These are phyloP conservation scores for Sarocladiaceae sp. DNA, from an alignment of 2,329 filamentous ascomycete genomes.

Conservation along the genomic window DNA sequence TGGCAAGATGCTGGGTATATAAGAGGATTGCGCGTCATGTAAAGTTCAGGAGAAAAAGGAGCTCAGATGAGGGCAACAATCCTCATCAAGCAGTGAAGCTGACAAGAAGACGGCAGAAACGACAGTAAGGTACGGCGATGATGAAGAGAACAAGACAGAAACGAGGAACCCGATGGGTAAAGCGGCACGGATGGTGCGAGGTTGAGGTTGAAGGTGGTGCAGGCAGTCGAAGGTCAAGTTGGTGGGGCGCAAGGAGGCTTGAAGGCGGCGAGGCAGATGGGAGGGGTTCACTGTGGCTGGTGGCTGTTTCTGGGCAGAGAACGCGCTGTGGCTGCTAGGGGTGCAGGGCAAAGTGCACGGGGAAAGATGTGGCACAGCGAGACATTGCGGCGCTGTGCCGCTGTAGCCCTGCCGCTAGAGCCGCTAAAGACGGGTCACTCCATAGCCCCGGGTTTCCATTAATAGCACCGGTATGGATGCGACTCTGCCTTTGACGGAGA, in stretches of 20 bases:
- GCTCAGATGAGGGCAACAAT: background rate
- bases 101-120: background rate
- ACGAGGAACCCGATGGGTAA: background rate
- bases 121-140: background rate
- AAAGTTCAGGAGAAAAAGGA: background rate
- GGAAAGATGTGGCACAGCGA: too few species aligned
- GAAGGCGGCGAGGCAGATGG: slow-evolving; percentile 3
- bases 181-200: background rate
- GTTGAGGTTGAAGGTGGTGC: background rate
- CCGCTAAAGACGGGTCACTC: too few species aligned
- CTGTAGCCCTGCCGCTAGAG: too few species aligned
- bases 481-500: too few species aligned
- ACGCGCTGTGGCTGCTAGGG: too few species aligned
- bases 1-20: background rate
- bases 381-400: too few species aligned
- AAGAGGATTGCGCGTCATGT: background rate
- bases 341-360: too few species aligned
- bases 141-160: background rate
- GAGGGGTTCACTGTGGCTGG: background rate
- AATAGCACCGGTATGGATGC: too few species aligned
- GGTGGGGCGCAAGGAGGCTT: slow-evolving; percentile 3
- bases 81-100: too few species aligned
- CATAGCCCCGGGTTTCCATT: too few species aligned
- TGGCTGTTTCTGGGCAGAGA: too few species aligned
- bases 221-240: background rate